phyloP scores from a whole-genome alignment of 192 early-diverging fungal genomes.

The Entomortierella beljakovae region DNA sequence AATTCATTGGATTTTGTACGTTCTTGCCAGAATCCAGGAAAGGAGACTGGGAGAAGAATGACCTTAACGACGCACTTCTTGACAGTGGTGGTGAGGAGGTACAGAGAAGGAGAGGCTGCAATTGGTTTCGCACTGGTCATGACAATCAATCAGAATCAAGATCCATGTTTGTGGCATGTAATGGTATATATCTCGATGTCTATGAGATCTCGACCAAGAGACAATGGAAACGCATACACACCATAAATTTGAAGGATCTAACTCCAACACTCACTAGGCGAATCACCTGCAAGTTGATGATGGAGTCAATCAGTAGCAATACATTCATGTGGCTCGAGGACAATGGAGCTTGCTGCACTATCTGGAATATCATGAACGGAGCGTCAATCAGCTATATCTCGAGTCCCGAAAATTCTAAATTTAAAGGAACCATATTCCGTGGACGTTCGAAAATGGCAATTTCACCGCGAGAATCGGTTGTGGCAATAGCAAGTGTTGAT shows the following conservation, averaged over 20 bases:
- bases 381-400: constrained; percentile 34
- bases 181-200: constrained; percentile 32
- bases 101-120: no score
- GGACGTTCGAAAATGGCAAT: constrained; percentile 37
- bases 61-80: constrained; percentile 4
- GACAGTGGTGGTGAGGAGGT: no score
- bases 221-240: constrained; percentile 26
- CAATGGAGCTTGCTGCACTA: constrained; percentile 17
- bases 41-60: constrained; percentile 30
- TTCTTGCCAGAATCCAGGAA: constrained; percentile 24
- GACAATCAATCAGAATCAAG: background rate
- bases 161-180: constrained; percentile 31
- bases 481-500: constrained; percentile 35
- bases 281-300: constrained; percentile 52
- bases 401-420: constrained; percentile 13
- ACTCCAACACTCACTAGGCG: constrained; percentile 28
- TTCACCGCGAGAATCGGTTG: constrained; percentile 40
- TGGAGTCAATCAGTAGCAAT: constrained; percentile 35
- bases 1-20: constrained; percentile 25
- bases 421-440: constrained; percentile 24
- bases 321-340: constrained; percentile 47
- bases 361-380: constrained; percentile 38
- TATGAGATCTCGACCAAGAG: constrained; percentile 17
- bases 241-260: constrained; percentile 29
- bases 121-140: background rate